These are phyloP conservation scores for Davidsoniella australis DNA, from an alignment of 2,329 filamentous ascomycete genomes.

Conservation along the genomic window DNA sequence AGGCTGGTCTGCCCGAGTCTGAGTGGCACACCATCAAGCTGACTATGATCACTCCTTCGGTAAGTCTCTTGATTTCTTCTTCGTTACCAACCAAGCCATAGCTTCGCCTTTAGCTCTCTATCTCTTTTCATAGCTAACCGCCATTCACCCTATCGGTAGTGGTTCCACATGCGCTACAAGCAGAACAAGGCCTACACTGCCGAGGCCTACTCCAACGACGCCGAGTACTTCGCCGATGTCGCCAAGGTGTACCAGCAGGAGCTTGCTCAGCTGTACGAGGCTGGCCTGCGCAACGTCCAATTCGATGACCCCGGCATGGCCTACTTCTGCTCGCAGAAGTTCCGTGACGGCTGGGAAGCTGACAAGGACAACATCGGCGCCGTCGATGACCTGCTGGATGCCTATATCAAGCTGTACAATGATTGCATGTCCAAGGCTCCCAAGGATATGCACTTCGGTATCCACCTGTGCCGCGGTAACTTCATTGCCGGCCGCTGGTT, in stretches of 20 bases:
- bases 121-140: constrained; percentile 9
- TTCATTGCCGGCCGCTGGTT: constrained; percentile 47
- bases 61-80: constrained; percentile 21
- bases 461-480: constrained; percentile 45
- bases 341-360: constrained; percentile 51
- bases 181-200: constrained; percentile 16
- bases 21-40: constrained; percentile 36
- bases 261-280: constrained; percentile 41
- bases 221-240: constrained; percentile 48
- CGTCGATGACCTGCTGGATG: constrained; percentile 46
- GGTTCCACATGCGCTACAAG: constrained; percentile 19
- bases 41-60: constrained; percentile 34
- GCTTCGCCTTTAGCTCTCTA: neutral
- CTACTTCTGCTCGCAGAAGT: constrained; percentile 58
- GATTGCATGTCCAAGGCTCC: constrained; percentile 46
- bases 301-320: constrained; percentile 51
- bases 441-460: constrained; percentile 49
- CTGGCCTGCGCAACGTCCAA: constrained; percentile 47
- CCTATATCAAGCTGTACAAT: constrained; percentile 59
- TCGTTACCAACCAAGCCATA: neutral
- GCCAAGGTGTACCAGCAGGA: constrained; percentile 50
- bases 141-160: neutral
- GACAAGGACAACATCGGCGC: constrained; percentile 51
- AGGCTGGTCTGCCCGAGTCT: constrained; percentile 27
- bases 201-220: constrained; percentile 16